Conservation (phyloP, 2,329 filamentous ascomycete species). For the Tetracladium maxilliforme region DNA sequence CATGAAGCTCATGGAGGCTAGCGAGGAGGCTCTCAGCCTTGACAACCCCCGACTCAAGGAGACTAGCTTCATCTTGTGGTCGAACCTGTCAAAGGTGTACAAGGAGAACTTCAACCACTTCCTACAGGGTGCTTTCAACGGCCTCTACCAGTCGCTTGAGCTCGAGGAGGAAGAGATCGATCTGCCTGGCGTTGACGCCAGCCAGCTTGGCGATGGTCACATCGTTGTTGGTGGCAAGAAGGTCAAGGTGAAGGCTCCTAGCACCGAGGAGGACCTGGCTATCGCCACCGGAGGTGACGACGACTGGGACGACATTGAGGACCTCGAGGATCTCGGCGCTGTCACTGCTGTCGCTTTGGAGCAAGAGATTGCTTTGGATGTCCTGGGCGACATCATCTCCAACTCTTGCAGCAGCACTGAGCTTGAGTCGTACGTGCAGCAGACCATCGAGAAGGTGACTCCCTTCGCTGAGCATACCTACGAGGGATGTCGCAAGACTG, state of each 20-base stretch:
- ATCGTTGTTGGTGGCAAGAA: conserved; percentile 72
- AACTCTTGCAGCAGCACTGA: conserved; percentile 68
- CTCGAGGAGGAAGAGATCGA: conserved; percentile 77
- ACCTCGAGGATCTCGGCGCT: conserved; percentile 70
- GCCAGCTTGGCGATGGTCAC: conserved; percentile 60
- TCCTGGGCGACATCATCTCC: conserved; percentile 82
- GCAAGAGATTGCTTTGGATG: conserved; percentile 94
- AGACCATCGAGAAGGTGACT: conserved; percentile 68
- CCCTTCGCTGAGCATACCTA: conserved; percentile 79
- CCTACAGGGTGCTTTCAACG: conserved; percentile 62
- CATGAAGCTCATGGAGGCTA: conserved; percentile 76
- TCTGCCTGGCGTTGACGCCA: conserved; percentile 57
- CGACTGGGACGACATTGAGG: conserved; percentile 63
- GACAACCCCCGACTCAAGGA: conserved; percentile 86
- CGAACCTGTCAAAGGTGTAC: conserved; percentile 86
- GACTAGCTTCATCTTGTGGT: conserved; percentile 96
- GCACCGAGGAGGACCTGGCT: conserved; percentile 44
- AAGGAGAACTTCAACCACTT: conserved; percentile 70
- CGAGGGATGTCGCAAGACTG: conserved; percentile 85
- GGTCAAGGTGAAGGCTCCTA: conserved; percentile 58
- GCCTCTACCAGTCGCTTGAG: conserved; percentile 72
- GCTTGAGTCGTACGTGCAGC: conserved; percentile 78
- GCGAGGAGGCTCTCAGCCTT: conserved; percentile 77
- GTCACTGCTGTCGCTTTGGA: conserved; percentile 84
- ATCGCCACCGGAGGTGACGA: conserved; percentile 48